phyloP scores from a whole-genome alignment of 371 early-diverging fungal species.

The Umbelopsis sp. region DNA sequence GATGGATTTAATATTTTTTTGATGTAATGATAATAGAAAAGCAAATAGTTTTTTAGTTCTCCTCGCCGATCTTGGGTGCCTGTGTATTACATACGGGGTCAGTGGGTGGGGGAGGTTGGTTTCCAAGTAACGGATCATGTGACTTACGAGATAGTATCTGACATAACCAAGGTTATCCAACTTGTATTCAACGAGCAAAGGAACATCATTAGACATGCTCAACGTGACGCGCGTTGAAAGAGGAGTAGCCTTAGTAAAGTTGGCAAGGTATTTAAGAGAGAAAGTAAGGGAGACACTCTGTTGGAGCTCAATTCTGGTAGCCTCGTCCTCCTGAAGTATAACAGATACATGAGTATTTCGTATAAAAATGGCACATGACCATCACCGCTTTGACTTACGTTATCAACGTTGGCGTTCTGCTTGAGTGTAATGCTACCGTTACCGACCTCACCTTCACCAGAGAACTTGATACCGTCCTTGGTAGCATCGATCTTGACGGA shows the following conservation, averaged over 20 bases:
- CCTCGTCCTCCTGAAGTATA: slow-evolving; percentile 60
- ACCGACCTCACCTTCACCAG: slow-evolving; percentile 89
- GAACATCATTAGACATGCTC: slow-evolving; percentile 84
- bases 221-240: slow-evolving; percentile 81
- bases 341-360: background rate
- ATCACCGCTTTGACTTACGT: slow-evolving; percentile 36
- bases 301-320: slow-evolving; percentile 77
- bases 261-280: slow-evolving; percentile 92
- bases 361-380: background rate
- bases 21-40: background rate
- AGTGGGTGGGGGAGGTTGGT: slow-evolving; percentile 52
- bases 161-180: slow-evolving; percentile 92
- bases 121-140: slow-evolving; percentile 34
- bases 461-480: slow-evolving; percentile 94
- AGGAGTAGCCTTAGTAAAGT: slow-evolving; percentile 96
- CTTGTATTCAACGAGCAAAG: slow-evolving; percentile 93
- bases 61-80: slow-evolving; percentile 56
- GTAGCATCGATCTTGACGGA: slow-evolving; percentile 87
- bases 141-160: slow-evolving; percentile 84
- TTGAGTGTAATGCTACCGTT: slow-evolving; percentile 84
- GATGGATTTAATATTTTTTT: background rate
- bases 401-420: slow-evolving; percentile 78
- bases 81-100: slow-evolving; percentile 5
- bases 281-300: slow-evolving; percentile 85
- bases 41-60: slow-evolving; percentile 22